Evolutionary conservation across 345 rosid species (phyloP).

Genomic region (Mangifera indica): DNA sequence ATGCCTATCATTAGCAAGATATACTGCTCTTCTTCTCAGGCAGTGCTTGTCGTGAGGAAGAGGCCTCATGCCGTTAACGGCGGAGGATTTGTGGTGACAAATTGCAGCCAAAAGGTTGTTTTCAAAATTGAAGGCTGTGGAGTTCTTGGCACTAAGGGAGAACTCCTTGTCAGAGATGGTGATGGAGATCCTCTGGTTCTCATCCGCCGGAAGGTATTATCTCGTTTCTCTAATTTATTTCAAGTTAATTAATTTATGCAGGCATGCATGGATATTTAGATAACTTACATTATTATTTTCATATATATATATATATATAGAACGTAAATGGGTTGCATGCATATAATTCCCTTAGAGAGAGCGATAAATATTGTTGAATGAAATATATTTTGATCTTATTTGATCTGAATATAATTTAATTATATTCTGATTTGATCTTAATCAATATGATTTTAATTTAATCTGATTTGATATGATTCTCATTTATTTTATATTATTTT

Average conservation of each 20-base stretch:
- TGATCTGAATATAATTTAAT: no score
- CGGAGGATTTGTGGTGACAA: conserved; percentile 87
- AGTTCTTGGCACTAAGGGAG: conserved; percentile 58
- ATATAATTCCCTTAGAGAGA: neutral
- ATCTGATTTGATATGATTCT: no score
- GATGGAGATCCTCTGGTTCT: conserved; percentile 63
- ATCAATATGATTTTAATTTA: no score
- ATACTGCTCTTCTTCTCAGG: conserved; percentile 58
- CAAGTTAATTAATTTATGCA: neutral
- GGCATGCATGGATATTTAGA: neutral
- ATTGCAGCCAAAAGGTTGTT: conserved; percentile 53
- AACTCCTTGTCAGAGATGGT: conserved; percentile 52
- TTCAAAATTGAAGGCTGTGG: conserved; percentile 87
- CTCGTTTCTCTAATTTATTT: neutral
- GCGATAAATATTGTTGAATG: no score
- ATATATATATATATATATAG: neutral
- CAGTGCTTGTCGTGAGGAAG: conserved; percentile 56
- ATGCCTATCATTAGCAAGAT: conserved; percentile 60
- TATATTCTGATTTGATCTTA: no score
- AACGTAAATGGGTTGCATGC: neutral
- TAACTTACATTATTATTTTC: neutral
- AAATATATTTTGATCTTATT: no score
- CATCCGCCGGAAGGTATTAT: conserved; percentile 66
- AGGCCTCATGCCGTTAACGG: conserved; percentile 75
- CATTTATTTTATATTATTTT: no score